Conservation (phyloP, 2,329 filamentous ascomycete species). For the Alternaria conjuncta region DNA sequence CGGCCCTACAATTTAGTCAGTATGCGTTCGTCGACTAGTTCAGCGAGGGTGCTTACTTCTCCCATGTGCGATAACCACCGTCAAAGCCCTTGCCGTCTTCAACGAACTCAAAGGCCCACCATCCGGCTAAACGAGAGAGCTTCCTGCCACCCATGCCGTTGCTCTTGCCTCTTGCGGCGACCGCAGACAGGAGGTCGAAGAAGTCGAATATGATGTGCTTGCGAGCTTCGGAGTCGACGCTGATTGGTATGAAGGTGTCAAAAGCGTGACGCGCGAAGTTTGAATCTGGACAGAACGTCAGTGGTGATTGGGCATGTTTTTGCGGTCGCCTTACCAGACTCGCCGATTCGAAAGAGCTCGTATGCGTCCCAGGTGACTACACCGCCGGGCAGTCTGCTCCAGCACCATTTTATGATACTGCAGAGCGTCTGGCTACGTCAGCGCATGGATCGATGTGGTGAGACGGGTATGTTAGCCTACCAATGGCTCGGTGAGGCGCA, state of each 20-base stretch:
- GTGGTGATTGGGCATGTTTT: slow-evolving; percentile 4
- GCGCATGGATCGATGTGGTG: slow-evolving; percentile 3
- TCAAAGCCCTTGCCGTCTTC: slow-evolving; percentile 93
- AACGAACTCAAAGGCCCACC: slow-evolving; percentile 96
- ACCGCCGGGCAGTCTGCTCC: slow-evolving; percentile 88
- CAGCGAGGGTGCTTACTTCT: slow-evolving; percentile 62
- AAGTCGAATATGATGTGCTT: slow-evolving; percentile 94
- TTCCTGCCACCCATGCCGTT: slow-evolving; percentile 95
- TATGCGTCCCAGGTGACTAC: slow-evolving; percentile 98
- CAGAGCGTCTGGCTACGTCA: slow-evolving; percentile 74
- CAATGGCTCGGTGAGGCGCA: slow-evolving; percentile 93
- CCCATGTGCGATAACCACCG: slow-evolving; percentile 89
- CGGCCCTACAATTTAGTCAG: slow-evolving; percentile 67
- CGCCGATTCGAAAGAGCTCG: slow-evolving; percentile 92
- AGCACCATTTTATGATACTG: slow-evolving; percentile 97
- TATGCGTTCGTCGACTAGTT: background rate
- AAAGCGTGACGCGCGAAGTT: slow-evolving; percentile 91
- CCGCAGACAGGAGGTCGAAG: slow-evolving; percentile 88
- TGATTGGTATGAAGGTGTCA: slow-evolving; percentile 93
- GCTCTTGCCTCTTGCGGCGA: slow-evolving; percentile 89
- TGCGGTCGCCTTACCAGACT: slow-evolving; percentile 70
- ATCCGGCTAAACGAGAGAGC: slow-evolving; percentile 91
- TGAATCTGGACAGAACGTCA: slow-evolving; percentile 69
- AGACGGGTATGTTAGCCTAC: slow-evolving; percentile 58
- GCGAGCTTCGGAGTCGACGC: slow-evolving; percentile 84